Conservation (phyloP, 2,329 filamentous ascomycete genomes). For the Exserohilum turcica region DNA sequence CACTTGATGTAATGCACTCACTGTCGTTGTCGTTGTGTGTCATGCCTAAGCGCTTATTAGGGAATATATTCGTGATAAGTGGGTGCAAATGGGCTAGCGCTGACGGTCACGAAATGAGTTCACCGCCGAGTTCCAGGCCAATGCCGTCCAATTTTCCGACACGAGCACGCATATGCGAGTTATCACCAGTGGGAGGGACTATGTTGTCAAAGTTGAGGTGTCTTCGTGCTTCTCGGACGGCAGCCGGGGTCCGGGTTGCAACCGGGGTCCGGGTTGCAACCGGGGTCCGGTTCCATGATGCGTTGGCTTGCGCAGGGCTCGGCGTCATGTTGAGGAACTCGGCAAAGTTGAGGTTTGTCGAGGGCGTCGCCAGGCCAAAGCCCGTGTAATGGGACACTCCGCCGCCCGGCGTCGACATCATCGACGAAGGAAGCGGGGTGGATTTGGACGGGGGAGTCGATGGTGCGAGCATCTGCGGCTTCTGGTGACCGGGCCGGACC, state of each 20-base stretch:
- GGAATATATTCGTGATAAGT: conserved; percentile 13
- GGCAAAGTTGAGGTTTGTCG: conserved; percentile 87
- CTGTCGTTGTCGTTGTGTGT: conserved; percentile 24
- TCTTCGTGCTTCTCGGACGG: conserved; percentile 71
- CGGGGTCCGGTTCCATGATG: conserved; percentile 71
- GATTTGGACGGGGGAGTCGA: conserved; percentile 60
- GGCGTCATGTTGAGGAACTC: conserved; percentile 98
- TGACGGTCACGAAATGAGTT: conserved; percentile 58
- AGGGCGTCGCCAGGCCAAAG: conserved; percentile 74
- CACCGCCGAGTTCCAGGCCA: conserved; percentile 70
- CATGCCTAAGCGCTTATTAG: conserved; percentile 21
- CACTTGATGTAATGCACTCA: conserved; percentile 12
- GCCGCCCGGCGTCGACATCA: conserved; percentile 85
- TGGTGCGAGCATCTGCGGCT: conserved; percentile 56
- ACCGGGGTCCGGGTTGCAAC: conserved; percentile 60
- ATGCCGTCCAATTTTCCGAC: conserved; percentile 58
- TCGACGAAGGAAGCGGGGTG: conserved; percentile 74
- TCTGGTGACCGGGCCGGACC: conserved; percentile 60
- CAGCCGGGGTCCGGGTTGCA: conserved; percentile 70
- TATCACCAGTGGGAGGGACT: conserved; percentile 60
- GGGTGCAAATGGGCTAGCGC: conserved; percentile 14
- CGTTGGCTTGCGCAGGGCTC: conserved; percentile 77
- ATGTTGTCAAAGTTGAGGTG: conserved; percentile 82
- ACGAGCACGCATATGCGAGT: conserved; percentile 45
- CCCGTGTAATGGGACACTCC: conserved; percentile 61